Evolutionary conservation across 164 flowering plant species (phyloP), one percentile per base, ranked within the genome.

Genomic region (Aristolochia contorta): DNA sequence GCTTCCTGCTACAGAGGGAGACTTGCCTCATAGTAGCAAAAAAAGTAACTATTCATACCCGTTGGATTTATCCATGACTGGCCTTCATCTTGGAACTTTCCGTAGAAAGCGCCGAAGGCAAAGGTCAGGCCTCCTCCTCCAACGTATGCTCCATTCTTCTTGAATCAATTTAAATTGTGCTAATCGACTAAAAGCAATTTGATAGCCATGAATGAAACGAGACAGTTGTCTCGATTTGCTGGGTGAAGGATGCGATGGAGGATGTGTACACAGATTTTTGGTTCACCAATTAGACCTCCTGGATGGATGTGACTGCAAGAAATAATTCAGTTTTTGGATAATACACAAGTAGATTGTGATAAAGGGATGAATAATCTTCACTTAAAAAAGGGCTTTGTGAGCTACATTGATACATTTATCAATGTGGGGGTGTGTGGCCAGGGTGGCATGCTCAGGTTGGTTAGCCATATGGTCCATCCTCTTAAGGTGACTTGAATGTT

Each of bases 1-100:
- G 30, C 79, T 74, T 67, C 84, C 95, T 22, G 56, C 82, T 45
- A 53, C 64, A 24, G 96, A 89, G 65, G 73, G 75, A 67, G 96
- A 91, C 62, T 70, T 82, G 67, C 83, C 92, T 51, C 55, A 72
- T 43, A 33, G 52, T 1, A 74, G 57, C 5, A 67, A 62, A 9
- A 59, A 71, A 1, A 60, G 72, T 37, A 74, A 85, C 70, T 86
- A 80, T 46, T 72, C 83, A 47, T 71, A 78, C 3, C 23, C 19
- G 16, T 65, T 75, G 52, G 59, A 56, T 56, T 30, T 56, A 16
- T 12, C 58, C 5, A 20, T 32, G 45, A 73, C 85, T 60, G 72
- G 87, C 60, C 82, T 80, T 46, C 72, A 86, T 66, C 69, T 87
- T 43, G 85, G 75, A 41, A 66, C 75, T 71, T 68, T 82, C 55